Percentiles rank a stretch among this genome's conserved stretches.
phyloP scores from a whole-genome alignment of 2,329 filamentous ascomycete genomes.

The Pseudogymnoascus verrucosus region DNA sequence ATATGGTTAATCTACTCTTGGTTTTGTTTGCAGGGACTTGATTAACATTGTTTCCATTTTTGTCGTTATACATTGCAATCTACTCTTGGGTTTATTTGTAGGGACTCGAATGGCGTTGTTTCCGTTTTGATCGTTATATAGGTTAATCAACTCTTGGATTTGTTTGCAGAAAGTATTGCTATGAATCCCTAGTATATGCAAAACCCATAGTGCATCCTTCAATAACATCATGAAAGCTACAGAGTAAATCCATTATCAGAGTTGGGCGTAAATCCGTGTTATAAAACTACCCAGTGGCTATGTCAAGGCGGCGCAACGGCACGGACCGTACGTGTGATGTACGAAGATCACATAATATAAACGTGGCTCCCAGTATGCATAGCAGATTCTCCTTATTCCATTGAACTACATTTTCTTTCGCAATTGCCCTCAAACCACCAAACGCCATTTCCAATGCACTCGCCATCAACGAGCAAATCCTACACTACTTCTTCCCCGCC shows the following conservation, averaged over 20 bases:
- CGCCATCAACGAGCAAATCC: not conserved
- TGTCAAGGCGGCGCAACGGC: too few relatives aligned
- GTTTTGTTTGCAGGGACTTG: not conserved
- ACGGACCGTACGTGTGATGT: too few relatives aligned
- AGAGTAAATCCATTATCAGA: not conserved
- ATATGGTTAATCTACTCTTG: not conserved
- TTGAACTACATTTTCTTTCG: slow-evolving; percentile 2
- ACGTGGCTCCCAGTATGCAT: not conserved
- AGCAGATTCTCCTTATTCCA: slow-evolving; percentile 1
- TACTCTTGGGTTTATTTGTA: not conserved
- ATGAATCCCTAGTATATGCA: not conserved
- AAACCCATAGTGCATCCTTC: not conserved
- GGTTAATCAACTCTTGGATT: not conserved
- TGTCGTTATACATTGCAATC: not conserved
- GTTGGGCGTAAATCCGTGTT: not conserved
- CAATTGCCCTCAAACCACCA: not conserved
- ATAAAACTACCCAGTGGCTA: not conserved
- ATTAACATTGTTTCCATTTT: not conserved
- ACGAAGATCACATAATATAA: not conserved
- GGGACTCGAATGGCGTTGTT: not conserved
- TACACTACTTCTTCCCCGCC: slow-evolving; percentile 23
- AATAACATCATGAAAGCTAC: not conserved
- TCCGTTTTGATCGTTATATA: not conserved
- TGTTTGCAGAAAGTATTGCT: not conserved
- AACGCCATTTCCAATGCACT: slow-evolving; percentile 4